phyloP scores from a whole-genome alignment of 768 basidiomycete genomes.

The Cystobasidium tubakii region DNA sequence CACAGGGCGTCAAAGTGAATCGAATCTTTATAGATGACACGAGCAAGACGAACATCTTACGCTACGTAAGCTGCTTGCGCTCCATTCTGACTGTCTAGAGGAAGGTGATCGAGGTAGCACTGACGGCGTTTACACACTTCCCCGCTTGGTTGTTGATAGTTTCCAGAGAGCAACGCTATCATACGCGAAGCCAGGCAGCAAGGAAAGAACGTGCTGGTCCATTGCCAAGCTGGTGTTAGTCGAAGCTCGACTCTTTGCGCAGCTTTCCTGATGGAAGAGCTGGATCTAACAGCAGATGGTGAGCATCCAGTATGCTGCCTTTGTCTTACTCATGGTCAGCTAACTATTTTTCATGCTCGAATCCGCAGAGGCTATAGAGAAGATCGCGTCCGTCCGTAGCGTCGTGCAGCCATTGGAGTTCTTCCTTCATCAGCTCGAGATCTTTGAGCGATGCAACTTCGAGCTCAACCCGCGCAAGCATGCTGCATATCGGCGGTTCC shows the following conservation, averaged over 20 bases:
- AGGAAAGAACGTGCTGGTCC: constrained; percentile 43
- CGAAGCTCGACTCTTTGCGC: constrained; percentile 44
- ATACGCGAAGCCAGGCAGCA: constrained; percentile 34
- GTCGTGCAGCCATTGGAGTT: constrained; percentile 44
- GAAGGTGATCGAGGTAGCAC: background rate
- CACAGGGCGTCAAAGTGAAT: constrained; percentile 39
- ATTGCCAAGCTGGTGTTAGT: constrained; percentile 46
- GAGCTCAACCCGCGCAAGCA: constrained; percentile 46
- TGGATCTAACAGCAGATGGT: constrained; percentile 44
- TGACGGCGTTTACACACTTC: background rate
- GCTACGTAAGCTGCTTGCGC: constrained; percentile 31
- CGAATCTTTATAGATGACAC: constrained; percentile 44
- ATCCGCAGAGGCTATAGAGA: constrained; percentile 40
- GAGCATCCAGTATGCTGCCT: constrained; percentile 10
- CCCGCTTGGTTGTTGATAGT: constrained; percentile 7
- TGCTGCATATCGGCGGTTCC: constrained; percentile 44
- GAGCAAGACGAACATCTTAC: constrained; percentile 43
- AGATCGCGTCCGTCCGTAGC: constrained; percentile 38
- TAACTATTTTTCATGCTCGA: too few species aligned
- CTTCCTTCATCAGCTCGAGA: constrained; percentile 46
- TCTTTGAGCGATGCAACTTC: constrained; percentile 45
- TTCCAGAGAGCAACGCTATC: constrained; percentile 38
- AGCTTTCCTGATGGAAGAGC: constrained; percentile 44
- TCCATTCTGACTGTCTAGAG: constrained; percentile 5
- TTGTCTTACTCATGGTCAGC: too few species aligned